Percentiles rank a stretch among this genome's conserved stretches.
phyloP scores from a whole-genome alignment of 2,329 filamentous ascomycete genomes.

The Fusarium albidum region DNA sequence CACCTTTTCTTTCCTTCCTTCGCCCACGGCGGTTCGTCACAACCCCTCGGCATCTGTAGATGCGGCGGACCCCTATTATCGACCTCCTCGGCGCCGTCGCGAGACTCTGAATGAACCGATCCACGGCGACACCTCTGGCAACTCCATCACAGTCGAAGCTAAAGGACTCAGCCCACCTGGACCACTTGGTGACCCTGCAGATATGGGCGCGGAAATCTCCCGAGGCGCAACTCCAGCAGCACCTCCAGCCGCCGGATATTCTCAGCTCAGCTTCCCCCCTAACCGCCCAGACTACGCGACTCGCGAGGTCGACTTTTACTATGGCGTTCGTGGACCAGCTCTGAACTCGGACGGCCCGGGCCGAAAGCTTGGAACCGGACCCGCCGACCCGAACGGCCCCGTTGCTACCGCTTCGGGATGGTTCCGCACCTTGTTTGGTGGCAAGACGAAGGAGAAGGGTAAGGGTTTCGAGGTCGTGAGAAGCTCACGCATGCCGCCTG shows the following conservation, averaged over 20 bases:
- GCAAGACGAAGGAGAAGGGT: conserved; percentile 90
- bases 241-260: conserved; percentile 43
- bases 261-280: conserved; percentile 53
- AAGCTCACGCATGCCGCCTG: conserved; percentile 84
- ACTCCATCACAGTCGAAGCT: conserved; percentile 43
- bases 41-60: conserved; percentile 58
- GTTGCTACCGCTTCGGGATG: conserved; percentile 90
- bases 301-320: conserved; percentile 96
- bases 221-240: conserved; percentile 54
- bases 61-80: conserved; percentile 82
- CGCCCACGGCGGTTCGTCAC: conserved; percentile 60
- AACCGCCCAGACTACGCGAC: conserved; percentile 87
- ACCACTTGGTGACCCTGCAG: conserved; percentile 48
- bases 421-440: conserved; percentile 81
- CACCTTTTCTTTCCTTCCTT: conserved; percentile 75
- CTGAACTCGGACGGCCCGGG: conserved; percentile 83
- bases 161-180: conserved; percentile 50
- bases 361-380: conserved; percentile 89
- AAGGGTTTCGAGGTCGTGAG: conserved; percentile 98
- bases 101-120: conserved; percentile 61
- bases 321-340: conserved; percentile 88
- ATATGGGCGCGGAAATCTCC: conserved; percentile 52
- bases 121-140: conserved; percentile 43
- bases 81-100: conserved; percentile 77
- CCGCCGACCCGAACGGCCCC: conserved; percentile 91